Evolutionary conservation across 2,329 filamentous ascomycete genomes (phyloP).

Genomic region (Sporothrix protearum): DNA sequence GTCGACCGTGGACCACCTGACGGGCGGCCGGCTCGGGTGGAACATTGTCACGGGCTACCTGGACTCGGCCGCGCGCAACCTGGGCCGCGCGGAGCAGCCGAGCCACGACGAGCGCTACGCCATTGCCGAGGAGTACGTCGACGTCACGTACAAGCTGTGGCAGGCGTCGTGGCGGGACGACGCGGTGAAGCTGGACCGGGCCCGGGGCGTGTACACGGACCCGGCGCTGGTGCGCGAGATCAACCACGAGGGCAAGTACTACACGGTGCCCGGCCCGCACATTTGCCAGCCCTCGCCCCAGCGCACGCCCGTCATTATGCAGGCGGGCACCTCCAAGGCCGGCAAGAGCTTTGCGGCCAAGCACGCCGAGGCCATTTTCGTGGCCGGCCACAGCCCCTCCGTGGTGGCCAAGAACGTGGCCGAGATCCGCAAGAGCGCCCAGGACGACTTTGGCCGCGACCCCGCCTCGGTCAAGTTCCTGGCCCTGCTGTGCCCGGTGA

Average conservation of each 20-base stretch:
- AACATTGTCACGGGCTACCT: conserved; percentile 30
- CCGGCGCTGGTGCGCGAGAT: conserved; percentile 22
- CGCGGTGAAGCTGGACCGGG: conserved; percentile 22
- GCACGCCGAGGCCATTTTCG: conserved; percentile 31
- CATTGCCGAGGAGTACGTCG: conserved; percentile 29
- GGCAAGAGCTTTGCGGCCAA: conserved; percentile 29
- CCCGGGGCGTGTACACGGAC: conserved; percentile 19
- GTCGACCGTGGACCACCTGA: conserved; percentile 24
- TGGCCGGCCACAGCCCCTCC: conserved; percentile 27
- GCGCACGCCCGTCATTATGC: conserved; percentile 30
- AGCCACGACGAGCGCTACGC: conserved; percentile 30
- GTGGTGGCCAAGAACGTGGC: conserved; percentile 22
- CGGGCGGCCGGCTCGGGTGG: conserved; percentile 24
- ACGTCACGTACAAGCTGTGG: conserved; percentile 29
- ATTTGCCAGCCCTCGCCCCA: conserved; percentile 18
- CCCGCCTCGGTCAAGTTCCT: conserved; percentile 29
- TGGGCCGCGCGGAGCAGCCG: conserved; percentile 19
- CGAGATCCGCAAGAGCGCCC: conserved; percentile 23
- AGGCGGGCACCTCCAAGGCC: conserved; percentile 30
- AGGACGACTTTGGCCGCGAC: conserved; percentile 33
- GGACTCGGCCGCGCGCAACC: conserved; percentile 25
- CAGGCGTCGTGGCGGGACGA: conserved; percentile 25
- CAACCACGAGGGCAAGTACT: conserved; percentile 25
- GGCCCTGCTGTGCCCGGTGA: conserved; percentile 26
- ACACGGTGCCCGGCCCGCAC: conserved; percentile 32